Base-by-base conservation (phyloP, 495 filamentous ascomycete genomes). In the Trichocladium uniseriatum region DNA sequence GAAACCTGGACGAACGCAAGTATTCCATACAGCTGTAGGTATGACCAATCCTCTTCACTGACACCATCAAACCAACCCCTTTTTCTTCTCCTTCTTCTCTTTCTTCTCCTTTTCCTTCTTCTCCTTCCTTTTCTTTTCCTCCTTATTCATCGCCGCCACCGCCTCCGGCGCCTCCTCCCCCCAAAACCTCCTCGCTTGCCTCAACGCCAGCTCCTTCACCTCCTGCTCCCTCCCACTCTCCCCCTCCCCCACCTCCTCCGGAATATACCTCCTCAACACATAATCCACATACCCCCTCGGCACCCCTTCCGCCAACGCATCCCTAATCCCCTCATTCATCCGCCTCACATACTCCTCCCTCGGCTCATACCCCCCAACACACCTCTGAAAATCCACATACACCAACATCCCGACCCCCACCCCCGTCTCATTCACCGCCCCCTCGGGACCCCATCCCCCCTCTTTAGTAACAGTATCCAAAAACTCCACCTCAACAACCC, bases 281-380 rank as follows among this genome's bases (percentile, higher is more conserved):
- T 10, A 7, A 1, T 62, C 44, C 16, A 71, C 62, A 51, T 69
- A 71, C 2, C 16, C 5, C 32, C 21, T 10, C 1, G 66, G 67
- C 29, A 74, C 41, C 2, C 60, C 60, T 51, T 55, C 45, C 45
- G n/a, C 18, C 32, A 58, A 38, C 22, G 69, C 67, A n/a, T 74
- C 67, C 1, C 56, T 11, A 6, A 69, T 61, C 1, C 66, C 69
- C 22, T 34, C 28, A 34, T 68, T 68, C 63, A 74, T 70, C 10
- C 71, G 59, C 10, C 50, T 45, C 15, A 70, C 53, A 28, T 72
- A 70, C 51, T 72, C 69, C 0, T 31, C 32, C 18, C 47, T 48
- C 3, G 69, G 62, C 22, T 1, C 32, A 5, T 51, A 56, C 10
- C 21, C 31, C 0, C 59, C 61, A 9, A 3, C 2, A 9, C 45